Evolutionary conservation across 2,329 filamentous ascomycete genomes (phyloP), one percentile per base, ranked within the genome.

Genomic region (Phialophora macrospora): DNA sequence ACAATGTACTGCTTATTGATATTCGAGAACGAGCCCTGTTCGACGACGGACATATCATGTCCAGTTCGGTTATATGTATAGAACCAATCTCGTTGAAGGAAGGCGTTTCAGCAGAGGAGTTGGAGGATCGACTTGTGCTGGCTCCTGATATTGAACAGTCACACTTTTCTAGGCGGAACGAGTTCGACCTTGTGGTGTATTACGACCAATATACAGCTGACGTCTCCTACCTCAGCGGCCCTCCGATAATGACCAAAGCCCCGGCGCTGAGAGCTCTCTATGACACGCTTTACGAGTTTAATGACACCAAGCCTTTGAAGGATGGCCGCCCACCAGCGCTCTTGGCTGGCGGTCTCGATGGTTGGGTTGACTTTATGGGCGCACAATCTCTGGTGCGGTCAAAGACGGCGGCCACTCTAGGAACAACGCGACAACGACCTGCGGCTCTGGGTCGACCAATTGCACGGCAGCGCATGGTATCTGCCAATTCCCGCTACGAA

Each of bases 121-220:
- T 89, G 3, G 81, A 84, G 64, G 81, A 83, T 60, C 78, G 80
- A 14, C 73, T 83, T 17, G 75, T 83, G 11, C 74, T 82, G 49
- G 81, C 80, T 12, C 81, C 81, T 2, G 79, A 82, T 55, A 72
- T 75, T 55, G 95, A 99, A 75, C 88, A 90, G 71, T 79, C 83
- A 1, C 81, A 92, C 34, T 97, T 96, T 72, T 87, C 87, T 63
- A 85, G 89, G 61, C 81, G 87, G 14, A 85, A 93, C 69, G 84
- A 90, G 63, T 97, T 90, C 72, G 93, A 98, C 71, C 79, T 97
- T 49, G 85, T 99, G 11, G 91, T 99, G 0, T 95, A 96, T 73
- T 96, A 98, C 75, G 93, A 99, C 76, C 85, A 94, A 70, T 78
- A 76, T 14, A 88, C 86, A 68, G 84, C 75, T 82, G 91, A 73